phyloP scores from a whole-genome alignment of 345 rosid species.

The Sapria himalayana region DNA sequence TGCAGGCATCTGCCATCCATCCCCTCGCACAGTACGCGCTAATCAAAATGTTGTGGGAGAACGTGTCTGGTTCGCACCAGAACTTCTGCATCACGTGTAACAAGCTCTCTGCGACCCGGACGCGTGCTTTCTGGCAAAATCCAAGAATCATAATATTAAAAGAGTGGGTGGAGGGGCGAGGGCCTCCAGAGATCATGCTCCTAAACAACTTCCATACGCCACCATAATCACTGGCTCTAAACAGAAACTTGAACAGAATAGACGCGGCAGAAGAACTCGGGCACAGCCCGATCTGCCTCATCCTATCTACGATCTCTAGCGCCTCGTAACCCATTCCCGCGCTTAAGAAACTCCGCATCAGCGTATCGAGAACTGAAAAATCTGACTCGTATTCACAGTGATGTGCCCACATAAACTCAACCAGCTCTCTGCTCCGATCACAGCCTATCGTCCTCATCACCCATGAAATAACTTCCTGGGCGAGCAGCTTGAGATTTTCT shows the following conservation, averaged over 20 bases:
- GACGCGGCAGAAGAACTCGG: slow-evolving; percentile 40
- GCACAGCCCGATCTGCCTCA: slow-evolving; percentile 26
- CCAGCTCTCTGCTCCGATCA: slow-evolving; percentile 22
- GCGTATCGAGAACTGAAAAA: slow-evolving; percentile 41
- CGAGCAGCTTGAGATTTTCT: slow-evolving; percentile 19
- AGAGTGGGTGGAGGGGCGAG: slow-evolving; percentile 21
- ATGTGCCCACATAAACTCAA: slow-evolving; percentile 38
- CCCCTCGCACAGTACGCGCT: slow-evolving; percentile 32
- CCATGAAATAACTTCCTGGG: slow-evolving; percentile 47
- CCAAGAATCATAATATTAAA: slow-evolving; percentile 36
- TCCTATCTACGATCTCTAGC: slow-evolving; percentile 21
- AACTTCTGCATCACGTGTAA: slow-evolving; percentile 34
- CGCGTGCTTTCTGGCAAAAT: slow-evolving; percentile 31
- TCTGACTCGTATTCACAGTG: slow-evolving; percentile 31
- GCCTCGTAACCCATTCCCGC: slow-evolving; percentile 24
- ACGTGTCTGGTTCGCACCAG: slow-evolving; percentile 31
- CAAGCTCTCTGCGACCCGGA: slow-evolving; percentile 32
- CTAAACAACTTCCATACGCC: slow-evolving; percentile 47
- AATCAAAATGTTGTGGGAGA: slow-evolving; percentile 40
- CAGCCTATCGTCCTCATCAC: slow-evolving; percentile 31
- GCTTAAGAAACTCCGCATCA: slow-evolving; percentile 39
- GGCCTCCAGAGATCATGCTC: slow-evolving; percentile 35
- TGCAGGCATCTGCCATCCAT: slow-evolving; percentile 16
- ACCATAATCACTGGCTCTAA: slow-evolving; percentile 38
- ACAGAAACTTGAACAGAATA: slow-evolving; percentile 29